Evolutionary conservation across 306 rosid genomes (phyloP), one percentile per base, ranked within the genome.

Genomic region (Citrullus amarus): DNA sequence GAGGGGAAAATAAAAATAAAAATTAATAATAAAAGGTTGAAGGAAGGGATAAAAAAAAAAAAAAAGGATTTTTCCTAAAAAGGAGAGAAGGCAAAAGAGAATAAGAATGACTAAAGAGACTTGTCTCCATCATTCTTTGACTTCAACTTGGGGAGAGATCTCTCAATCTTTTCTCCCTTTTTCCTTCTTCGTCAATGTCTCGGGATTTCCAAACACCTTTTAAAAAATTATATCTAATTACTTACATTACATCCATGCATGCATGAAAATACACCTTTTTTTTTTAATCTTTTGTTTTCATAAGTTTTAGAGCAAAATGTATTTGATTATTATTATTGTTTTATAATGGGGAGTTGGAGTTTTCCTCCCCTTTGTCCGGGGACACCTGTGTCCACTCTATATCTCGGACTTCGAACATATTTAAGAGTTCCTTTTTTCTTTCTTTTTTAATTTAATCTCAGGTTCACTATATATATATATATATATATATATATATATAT

Each of bases 81-180:
- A 70, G 76, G 76, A 70, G 76, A 70, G 76, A 70, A 70, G 57
- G 76, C 16, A 48, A 48, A 70, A 46, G 57, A 46, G 57, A 70
- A 46, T 44, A 46, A 70, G 76, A 70, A 46, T 44, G 76, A 70
- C 39, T 44, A 70, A 70, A 70, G 41, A 48, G 76, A 70, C 13
- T 70, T 70, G 76, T 70, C 76, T 70, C 38, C 57, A 70, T 70
- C 76, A 70, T 70, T 70, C 76, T 70, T 70, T 70, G 76, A 70
- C 76, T 70, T 70, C 76, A 70, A 70, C 13, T 70, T 70, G 38
- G 76, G 58, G 76, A 46, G 57, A 70, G 76, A 70, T 20, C 36
- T 70, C 76, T 70, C 76, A 46, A 70, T 70, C 76, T 70, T 70
- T 70, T 46, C 58, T 25, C 20, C 18, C 56, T 22, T 70, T 57